A percentile compares a stretch with the other conserved stretches of the same genome.
phyloP scores from a whole-genome alignment of 2,329 filamentous ascomycete genomes.

The Didymosphaeria variabile region DNA sequence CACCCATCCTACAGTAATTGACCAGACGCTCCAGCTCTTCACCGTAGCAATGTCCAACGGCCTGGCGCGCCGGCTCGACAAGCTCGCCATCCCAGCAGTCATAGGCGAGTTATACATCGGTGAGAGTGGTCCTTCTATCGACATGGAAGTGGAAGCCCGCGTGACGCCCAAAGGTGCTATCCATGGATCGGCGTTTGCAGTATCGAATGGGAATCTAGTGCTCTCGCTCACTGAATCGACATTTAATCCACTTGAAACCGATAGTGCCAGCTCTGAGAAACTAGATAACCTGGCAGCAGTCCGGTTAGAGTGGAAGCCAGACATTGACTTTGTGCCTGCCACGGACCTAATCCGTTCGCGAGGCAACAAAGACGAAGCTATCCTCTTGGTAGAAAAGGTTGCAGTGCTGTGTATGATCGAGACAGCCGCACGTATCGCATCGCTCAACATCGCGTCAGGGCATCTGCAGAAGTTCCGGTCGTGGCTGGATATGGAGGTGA shows the following conservation, averaged over 20 bases:
- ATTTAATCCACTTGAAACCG: not conserved
- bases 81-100: constrained; percentile 19
- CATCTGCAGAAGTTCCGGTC: not conserved
- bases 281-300: not conserved
- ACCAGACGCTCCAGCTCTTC: constrained; percentile 19
- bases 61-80: constrained; percentile 4
- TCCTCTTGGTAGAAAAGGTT: constrained; percentile 5
- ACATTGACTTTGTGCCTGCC: constrained; percentile 8
- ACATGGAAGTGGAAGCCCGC: not conserved
- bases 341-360: constrained; percentile 7
- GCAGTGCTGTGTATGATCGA: constrained; percentile 12
- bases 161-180: not conserved
- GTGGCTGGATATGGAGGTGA: not conserved
- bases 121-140: not conserved
- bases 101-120: constrained; percentile 24
- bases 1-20: constrained; percentile 18
- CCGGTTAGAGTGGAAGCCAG: constrained; percentile 17
- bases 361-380: not conserved
- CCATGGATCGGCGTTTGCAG: not conserved
- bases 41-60: constrained; percentile 15
- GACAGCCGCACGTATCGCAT: not conserved
- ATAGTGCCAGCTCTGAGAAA: not conserved
- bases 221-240: not conserved
- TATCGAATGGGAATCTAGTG: not conserved
- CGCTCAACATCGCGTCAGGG: not conserved